Evolutionary conservation across 2,329 filamentous ascomycete species (phyloP).

Genomic region (Balansia obtecta): DNA sequence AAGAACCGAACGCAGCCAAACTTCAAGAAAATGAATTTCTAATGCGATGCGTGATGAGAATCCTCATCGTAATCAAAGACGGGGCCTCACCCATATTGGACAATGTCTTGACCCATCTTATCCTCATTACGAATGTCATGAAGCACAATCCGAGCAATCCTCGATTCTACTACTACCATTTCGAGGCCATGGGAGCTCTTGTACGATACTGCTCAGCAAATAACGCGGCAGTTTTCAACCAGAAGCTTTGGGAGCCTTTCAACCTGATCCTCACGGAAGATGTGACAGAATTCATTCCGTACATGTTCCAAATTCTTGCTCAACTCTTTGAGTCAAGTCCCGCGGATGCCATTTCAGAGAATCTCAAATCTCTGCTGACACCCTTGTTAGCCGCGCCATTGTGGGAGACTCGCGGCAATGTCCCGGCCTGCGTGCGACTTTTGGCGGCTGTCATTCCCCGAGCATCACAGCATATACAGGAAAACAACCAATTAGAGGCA

Average conservation of each 20-base stretch:
- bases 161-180: slow-evolving; percentile 96
- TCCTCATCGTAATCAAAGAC: slow-evolving; percentile 86
- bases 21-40: slow-evolving; percentile 98
- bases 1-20: slow-evolving; percentile 74
- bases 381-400: slow-evolving; percentile 70
- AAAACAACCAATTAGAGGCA: slow-evolving; percentile 71
- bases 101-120: slow-evolving; percentile 67
- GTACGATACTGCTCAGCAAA: slow-evolving; percentile 54
- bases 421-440: slow-evolving; percentile 79
- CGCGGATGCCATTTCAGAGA: slow-evolving; percentile 60
- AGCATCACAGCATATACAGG: slow-evolving; percentile 58
- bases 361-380: slow-evolving; percentile 67
- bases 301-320: slow-evolving; percentile 90
- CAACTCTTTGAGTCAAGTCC: slow-evolving; percentile 82
- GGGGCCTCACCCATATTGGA: slow-evolving; percentile 63
- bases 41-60: slow-evolving; percentile 97
- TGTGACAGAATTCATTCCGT: slow-evolving; percentile 91
- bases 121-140: slow-evolving; percentile 84
- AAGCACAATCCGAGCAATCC: slow-evolving; percentile 94
- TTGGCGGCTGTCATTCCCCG: slow-evolving; percentile 74
- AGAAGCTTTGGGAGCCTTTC: slow-evolving; percentile 73
- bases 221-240: slow-evolving; percentile 63
- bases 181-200: slow-evolving; percentile 84
- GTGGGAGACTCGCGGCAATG: slow-evolving; percentile 89
- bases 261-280: slow-evolving; percentile 68